Evolutionary conservation across 257 asterid species (phyloP).

Genomic region (Gentiana dahurica): DNA sequence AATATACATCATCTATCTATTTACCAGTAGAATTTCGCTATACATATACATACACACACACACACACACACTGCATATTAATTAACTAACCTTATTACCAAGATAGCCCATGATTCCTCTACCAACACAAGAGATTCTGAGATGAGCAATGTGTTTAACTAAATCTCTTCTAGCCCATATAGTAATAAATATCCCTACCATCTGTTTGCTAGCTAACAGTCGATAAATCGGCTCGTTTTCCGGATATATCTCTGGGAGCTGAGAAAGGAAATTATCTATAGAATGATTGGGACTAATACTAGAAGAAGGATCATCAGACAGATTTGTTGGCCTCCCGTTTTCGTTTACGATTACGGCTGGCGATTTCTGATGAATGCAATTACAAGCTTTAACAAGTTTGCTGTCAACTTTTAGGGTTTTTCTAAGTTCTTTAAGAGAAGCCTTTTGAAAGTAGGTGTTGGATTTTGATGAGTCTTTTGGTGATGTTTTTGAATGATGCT

Average conservation of each 20-base stretch:
- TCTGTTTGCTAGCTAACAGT: slow-evolving; percentile 72
- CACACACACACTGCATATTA: too few species aligned
- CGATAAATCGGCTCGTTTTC: slow-evolving; percentile 33
- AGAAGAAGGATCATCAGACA: slow-evolving; percentile 19
- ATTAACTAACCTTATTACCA: slow-evolving; percentile 67
- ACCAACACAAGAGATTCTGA: slow-evolving; percentile 64
- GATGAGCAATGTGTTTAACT: slow-evolving; percentile 56
- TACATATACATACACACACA: too few species aligned
- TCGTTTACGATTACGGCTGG: not conserved
- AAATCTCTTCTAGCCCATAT: slow-evolving; percentile 69
- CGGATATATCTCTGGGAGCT: slow-evolving; percentile 24
- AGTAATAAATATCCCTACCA: slow-evolving; percentile 83
- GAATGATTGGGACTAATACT: slow-evolving; percentile 10
- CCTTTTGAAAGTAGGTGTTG: slow-evolving; percentile 39
- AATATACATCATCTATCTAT: not conserved
- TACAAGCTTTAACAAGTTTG: slow-evolving; percentile 44
- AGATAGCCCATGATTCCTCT: slow-evolving; percentile 96
- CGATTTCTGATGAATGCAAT: slow-evolving; percentile 27
- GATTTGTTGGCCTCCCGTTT: slow-evolving; percentile 24
- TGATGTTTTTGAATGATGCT: slow-evolving; percentile 18
- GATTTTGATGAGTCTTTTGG: slow-evolving; percentile 1
- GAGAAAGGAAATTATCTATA: slow-evolving; percentile 21
- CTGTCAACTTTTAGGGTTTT: slow-evolving; percentile 44
- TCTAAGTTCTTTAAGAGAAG: slow-evolving; percentile 43
- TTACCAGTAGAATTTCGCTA: too few species aligned